Percentiles rank a stretch among this genome's conserved stretches.
phyloP scores from a whole-genome alignment of 208 protist species.

The Leishmania turanica region DNA sequence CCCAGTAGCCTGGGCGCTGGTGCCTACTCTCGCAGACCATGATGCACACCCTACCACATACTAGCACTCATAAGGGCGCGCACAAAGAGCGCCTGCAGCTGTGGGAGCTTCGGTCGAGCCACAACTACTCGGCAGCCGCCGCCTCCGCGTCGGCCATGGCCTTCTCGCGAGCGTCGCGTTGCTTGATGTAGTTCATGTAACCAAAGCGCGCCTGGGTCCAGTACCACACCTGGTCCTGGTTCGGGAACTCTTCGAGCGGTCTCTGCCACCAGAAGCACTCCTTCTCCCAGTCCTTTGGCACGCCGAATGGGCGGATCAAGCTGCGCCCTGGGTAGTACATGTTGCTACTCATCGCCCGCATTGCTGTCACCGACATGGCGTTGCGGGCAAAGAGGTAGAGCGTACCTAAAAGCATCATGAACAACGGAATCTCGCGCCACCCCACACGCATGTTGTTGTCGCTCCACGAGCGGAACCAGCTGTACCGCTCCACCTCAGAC shows the following conservation, averaged over 20 bases:
- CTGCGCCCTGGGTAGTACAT: conserved; percentile 82
- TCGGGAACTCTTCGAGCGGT: conserved; percentile 88
- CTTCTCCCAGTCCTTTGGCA: conserved; percentile 74
- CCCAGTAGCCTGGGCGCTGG: not conserved
- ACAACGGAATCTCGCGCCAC: conserved; percentile 77
- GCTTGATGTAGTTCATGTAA: conserved; percentile 85
- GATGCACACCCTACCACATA: too few relatives aligned
- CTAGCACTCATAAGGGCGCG: not conserved
- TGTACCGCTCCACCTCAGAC: conserved; percentile 87
- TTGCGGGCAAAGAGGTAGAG: conserved; percentile 70
- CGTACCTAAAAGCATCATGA: conserved; percentile 55
- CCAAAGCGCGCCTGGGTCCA: conserved; percentile 71
- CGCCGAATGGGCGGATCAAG: conserved; percentile 77
- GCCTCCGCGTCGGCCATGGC: conserved; percentile 50
- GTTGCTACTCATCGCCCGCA: conserved; percentile 80
- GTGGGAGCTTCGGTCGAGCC: too few relatives aligned
- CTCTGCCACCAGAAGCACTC: conserved; percentile 86
- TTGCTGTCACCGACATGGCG: conserved; percentile 54
- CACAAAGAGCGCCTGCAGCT: not conserved
- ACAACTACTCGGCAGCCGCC: not conserved
- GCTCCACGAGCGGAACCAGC: conserved; percentile 86
- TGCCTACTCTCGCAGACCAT: not conserved
- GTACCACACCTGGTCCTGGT: conserved; percentile 85
- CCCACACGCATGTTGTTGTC: conserved; percentile 88
- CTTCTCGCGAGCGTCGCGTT: conserved; percentile 75